phyloP scores from a whole-genome alignment of 2,329 filamentous ascomycete genomes.

The Cercospora citrullina region DNA sequence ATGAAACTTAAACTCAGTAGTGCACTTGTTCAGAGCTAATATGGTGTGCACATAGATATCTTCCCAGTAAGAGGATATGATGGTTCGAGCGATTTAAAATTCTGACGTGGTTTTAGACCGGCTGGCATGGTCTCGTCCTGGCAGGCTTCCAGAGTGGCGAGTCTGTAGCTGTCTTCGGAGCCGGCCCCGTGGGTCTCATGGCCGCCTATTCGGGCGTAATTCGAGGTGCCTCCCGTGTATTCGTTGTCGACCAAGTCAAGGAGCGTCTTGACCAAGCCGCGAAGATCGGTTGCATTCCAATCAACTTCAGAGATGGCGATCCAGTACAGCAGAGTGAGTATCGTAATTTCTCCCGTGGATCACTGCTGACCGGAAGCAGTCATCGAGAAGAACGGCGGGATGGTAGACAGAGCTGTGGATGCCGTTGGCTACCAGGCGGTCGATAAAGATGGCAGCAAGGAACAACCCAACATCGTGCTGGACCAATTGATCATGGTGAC shows the following conservation, averaged over 20 bases:
- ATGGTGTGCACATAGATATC: background rate
- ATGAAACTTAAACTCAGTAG: slow-evolving; percentile 36
- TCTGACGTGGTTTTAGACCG: slow-evolving; percentile 4
- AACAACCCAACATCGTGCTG: slow-evolving; percentile 63
- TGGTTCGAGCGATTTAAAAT: background rate
- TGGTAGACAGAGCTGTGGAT: slow-evolving; percentile 60
- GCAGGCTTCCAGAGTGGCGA: slow-evolving; percentile 63
- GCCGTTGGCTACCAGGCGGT: slow-evolving; percentile 67
- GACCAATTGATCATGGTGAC: slow-evolving; percentile 66
- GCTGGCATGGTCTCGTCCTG: slow-evolving; percentile 56
- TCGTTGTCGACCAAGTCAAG: slow-evolving; percentile 62
- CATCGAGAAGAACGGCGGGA: slow-evolving; percentile 20
- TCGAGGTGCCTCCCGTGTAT: slow-evolving; percentile 62
- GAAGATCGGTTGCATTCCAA: slow-evolving; percentile 62
- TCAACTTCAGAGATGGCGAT: slow-evolving; percentile 62
- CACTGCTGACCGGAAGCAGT: slow-evolving; percentile 10
- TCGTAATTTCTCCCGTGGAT: no score
- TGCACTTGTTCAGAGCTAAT: background rate
- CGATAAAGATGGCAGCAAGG: slow-evolving; percentile 55
- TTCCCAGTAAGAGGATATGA: background rate
- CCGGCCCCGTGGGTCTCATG: slow-evolving; percentile 64
- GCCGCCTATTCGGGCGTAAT: slow-evolving; percentile 64
- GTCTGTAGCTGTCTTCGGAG: slow-evolving; percentile 61
- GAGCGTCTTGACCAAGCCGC: slow-evolving; percentile 60
- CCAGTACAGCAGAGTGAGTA: slow-evolving; percentile 55